Base-by-base conservation (phyloP, 441 rosid species). In the Gossypium gossypioides region DNA sequence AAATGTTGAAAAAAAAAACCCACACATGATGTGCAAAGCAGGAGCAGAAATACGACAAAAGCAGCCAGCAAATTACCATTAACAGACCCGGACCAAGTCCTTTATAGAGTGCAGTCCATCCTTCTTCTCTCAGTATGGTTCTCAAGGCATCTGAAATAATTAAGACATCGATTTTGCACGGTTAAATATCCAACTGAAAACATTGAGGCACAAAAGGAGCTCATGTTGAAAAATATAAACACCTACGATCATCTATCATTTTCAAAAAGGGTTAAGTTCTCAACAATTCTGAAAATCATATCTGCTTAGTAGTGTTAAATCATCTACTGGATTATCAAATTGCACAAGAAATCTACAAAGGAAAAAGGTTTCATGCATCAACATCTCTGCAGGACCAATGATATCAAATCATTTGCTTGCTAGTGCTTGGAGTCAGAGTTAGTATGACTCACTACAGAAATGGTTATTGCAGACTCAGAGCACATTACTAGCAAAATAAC, bases 111-210 rank as follows among this genome's bases (percentile, higher is more conserved):
- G 91, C 97, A 58, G 75, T 75, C 88, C 89, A 89, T 46, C 99
- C 99, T 85, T 94, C 99, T 81, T 92, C 96, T 80, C 84, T 90
- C 86, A 87, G 55, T 73, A 94, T 92, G 74, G 97, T 92, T 84
- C 86, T 84, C 58, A 90, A 73, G 71, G 97, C 97, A 87, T 90
- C 97, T 92, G 80, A 72, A 80, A 76, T 51, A 75, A 59, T 62
- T 55, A 15, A 48, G 51, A 78, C 9, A 69, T 8, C 8, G 27
- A 34, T 13, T 52, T 73, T 64, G 0, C 27, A 60, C 16, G 15
- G 66, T 55, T 71, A 3, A 13, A 51, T 24, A 19, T 52, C 40
- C 15, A n/a, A 15, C 15, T 27, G 18, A 18, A 62, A 27, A 34
- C 3, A 32, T n/a, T 21, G 37, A 54, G 21, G 40, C n/a, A 13